Evolutionary conservation across 1,139 yeast species (phyloP).

Genomic region (Spencermartinsiella ligniputridi): DNA sequence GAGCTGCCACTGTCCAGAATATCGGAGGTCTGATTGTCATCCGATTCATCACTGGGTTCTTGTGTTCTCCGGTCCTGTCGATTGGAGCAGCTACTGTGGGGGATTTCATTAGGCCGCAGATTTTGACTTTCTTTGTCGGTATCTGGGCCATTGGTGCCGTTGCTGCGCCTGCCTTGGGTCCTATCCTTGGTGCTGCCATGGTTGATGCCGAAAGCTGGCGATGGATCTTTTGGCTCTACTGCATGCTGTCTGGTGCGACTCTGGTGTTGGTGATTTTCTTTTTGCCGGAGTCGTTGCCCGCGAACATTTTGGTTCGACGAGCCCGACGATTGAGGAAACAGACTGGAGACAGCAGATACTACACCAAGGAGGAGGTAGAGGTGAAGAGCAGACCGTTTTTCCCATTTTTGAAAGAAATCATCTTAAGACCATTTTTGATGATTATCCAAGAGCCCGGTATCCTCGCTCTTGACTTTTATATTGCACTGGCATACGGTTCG

Average conservation of each 20-base stretch:
- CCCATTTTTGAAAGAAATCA: slow-evolving; percentile 23
- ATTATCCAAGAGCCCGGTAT: slow-evolving; percentile 15
- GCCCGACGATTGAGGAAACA: slow-evolving; percentile 30
- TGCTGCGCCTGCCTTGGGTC: slow-evolving; percentile 76
- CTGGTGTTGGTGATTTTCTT: slow-evolving; percentile 18
- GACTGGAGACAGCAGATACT: slow-evolving; percentile 44
- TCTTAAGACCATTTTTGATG: slow-evolving; percentile 6
- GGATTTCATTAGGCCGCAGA: slow-evolving; percentile 39
- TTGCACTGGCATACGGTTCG: slow-evolving; percentile 50
- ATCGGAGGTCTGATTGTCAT: slow-evolving; percentile 50
- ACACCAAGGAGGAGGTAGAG: not conserved
- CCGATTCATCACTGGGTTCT: slow-evolving; percentile 73
- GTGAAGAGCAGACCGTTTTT: slow-evolving; percentile 18
- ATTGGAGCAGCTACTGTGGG: slow-evolving; percentile 84
- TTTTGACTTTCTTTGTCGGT: slow-evolving; percentile 32
- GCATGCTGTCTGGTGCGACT: slow-evolving; percentile 63
- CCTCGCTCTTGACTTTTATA: slow-evolving; percentile 39
- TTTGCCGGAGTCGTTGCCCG: slow-evolving; percentile 25
- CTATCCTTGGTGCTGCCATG: slow-evolving; percentile 75
- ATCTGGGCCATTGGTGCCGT: slow-evolving; percentile 51
- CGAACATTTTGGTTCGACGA: slow-evolving; percentile 20
- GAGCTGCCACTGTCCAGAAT: slow-evolving; percentile 44
- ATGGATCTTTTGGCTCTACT: slow-evolving; percentile 75
- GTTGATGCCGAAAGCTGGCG: slow-evolving; percentile 66
- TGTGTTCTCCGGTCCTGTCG: slow-evolving; percentile 81